Base-by-base conservation (phyloP, 148 eudicot genomes). In the Chenopodium quinoa region DNA sequence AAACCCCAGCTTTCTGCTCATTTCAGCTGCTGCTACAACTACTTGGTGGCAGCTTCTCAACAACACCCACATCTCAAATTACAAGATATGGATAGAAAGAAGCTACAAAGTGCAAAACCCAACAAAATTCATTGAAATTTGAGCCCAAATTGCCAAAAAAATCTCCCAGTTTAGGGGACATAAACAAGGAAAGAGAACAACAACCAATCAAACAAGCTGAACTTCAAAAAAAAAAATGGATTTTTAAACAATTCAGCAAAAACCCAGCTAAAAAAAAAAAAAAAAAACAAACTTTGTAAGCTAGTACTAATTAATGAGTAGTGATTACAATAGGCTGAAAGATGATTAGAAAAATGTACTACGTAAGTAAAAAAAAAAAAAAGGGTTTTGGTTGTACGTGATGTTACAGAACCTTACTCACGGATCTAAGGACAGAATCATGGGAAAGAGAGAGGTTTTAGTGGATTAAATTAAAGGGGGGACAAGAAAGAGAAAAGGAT, bases 371-470 rank as follows among this genome's bases (percentile, higher is more conserved):
- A 56, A 56, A 23, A 23, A 23, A 23, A 0, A 56, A 13, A 10
- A 52, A 44, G 27, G 13, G 2, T 20, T 44, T n/a, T 22, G 58
- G 50, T 84, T 77, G 83, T 47, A 62, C 44, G 64, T 75, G 71
- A 75, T 52, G 76, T 73, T 76, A 50, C 58, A 72, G 66, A 63
- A 78, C 52, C 86, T 75, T 29, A 84, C 73, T 75, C 56, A 75
- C 78, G 81, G 86, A 84, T 81, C 81, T 84, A 77, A 12, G 81
- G 86, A 81, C 79, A 83, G 81, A 83, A 83, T 83, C 82, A 83
- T 73, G 84, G 76, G 84, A 77, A 81, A 77, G 84, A 73, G 81
- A 31, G 76, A 70, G 68, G 78, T 32, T 66, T 66, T 75, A 75
- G 60, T 81, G 58, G 76, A 72, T 73, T 73, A 46, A 48, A 73